Evolutionary conservation across 495 filamentous ascomycete species (phyloP), one percentile per base, ranked within the genome.

Genomic region (Aspergillus haitiensis): DNA sequence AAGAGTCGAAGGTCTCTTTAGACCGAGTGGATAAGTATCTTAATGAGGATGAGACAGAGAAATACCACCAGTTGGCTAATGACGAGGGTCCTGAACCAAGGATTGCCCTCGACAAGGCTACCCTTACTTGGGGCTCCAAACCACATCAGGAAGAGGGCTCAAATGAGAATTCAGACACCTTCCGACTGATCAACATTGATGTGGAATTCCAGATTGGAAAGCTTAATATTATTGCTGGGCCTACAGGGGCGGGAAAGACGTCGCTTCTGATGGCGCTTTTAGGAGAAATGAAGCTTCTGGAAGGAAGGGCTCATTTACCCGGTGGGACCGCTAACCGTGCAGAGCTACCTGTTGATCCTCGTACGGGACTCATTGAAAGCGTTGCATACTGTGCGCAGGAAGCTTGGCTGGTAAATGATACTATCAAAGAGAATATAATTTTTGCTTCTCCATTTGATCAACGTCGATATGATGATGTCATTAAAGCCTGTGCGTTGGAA

Each of bases 381-480:
- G 86, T 96, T 57, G 95, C 95, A 8, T 99, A 97, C 72, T 97
- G 96, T 68, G 93, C 95, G 21, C 95, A 99, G 70, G 91, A 96
- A 73, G 93, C 95, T 11, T 99, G 95, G 95, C 82, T 99, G 42
- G 89, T 97, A 52, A 99, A 99, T 66, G 93, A 87, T 48, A 97
- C 89, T 11, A 94, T 99, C 70, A 94, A 90, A 72, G 88, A 96
- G 53, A 99, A 99, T 70, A 99, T 99, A 59, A 70, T 94, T 10
- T 99, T 99, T 67, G 90, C 94, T 12, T 88, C 88, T 42, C 82
- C 87, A 0, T 89, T 87, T 64, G 87, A 98, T 65, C 83, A 93
- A 67, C 82, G 87, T 64, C 84, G 95, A 56, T 98, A 98, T 72
- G 86, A 86, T 64, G 84, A 90, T 33, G 94, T 98, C 18, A 82